Base-by-base conservation (phyloP, 768 basidiomycete species). In the Gyrodon lividus region DNA sequence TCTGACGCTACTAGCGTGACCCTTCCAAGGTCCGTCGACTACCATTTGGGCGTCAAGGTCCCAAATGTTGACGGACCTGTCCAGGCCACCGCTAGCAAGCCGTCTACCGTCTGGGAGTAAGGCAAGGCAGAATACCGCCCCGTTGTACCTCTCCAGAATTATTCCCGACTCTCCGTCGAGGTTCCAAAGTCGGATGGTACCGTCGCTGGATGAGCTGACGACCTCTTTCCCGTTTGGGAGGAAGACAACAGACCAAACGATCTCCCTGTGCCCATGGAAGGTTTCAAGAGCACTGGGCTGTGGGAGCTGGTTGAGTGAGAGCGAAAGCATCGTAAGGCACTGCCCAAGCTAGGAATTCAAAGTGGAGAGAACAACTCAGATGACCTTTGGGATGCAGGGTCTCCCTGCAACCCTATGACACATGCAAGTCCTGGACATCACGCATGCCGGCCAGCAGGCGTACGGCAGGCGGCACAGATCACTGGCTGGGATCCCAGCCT, bases 401-500 rank as follows among this genome's bases (percentile, higher is more conserved):
- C 53, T 17, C 54, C 48, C 48, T 55, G 61, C 55, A 63, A 64
- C 64, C 64, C 65, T 67, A 65, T 54, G 65, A 57, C 64, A 50
- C 60, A 65, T 54, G 55, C 55, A 52, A 59, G 62, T 65, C 65
- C 57, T 64, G 57, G 57, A 51, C 61, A 50, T 53, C 59, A 59
- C 62, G 52, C 65, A 65, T 62, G 64, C 61, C 52, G 64, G 57
- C 65, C 64, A 52, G 59, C 64, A 65, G 64, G 64, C 40, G 64
- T 57, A 65, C 62, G 65, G 62, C 62, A 65, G 57, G 64, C 46
- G 65, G 62, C 57, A 51, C 59, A 67, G 59, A 65, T 65, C 65
- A 67, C 67, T 67, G 57, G 54, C 55, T 52, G 56, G 62, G 65
- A 67, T 65, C 62, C 63, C 62, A 64, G 57, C 57, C 65, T 62